A percentile compares a stretch with the other conserved stretches of the same genome.
Conservation (phyloP, 345 rosid species). For the Arabidopsis thaliana region TAIR10.1 NC_003076.8:10862001-10862500, state of each 20-base stretch:
- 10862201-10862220: constrained; percentile 24
- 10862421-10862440: constrained; percentile 24
- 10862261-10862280: constrained; percentile 27
- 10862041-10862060: background rate
- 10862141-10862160: constrained; percentile 15
- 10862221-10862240: constrained; percentile 35
- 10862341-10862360: constrained; percentile 7
- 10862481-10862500: constrained; percentile 88
- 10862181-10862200: constrained; percentile 11
- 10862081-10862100: background rate
- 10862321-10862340: constrained; percentile 23
- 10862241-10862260: constrained; percentile 1
- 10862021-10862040: too few species aligned
- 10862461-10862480: constrained; percentile 60
- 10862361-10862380: constrained; percentile 40
- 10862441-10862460: constrained; percentile 28
- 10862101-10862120: constrained; percentile 16
- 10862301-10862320: background rate
- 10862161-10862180: constrained; percentile 13
- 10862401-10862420: constrained; percentile 13
- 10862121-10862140: background rate
- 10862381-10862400: constrained; percentile 31
- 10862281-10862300: background rate
- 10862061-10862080: constrained; percentile 1
- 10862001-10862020: too few species aligned